Evolutionary conservation across 768 basidiomycete genomes (phyloP).

Genomic region (Candolleomyces eurysporus): DNA sequence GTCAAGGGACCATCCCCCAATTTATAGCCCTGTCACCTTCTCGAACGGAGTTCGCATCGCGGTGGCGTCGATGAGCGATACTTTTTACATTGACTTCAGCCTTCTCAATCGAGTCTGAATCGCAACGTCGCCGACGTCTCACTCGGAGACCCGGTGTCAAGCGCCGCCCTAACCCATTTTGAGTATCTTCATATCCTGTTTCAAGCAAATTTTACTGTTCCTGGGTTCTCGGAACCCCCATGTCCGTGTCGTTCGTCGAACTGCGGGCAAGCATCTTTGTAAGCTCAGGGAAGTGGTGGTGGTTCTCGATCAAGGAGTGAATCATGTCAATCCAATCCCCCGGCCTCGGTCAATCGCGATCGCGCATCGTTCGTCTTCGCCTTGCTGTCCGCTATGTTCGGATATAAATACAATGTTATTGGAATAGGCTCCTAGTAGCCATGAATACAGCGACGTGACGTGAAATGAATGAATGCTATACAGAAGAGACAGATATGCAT

Average conservation of each 20-base stretch:
- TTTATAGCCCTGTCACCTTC: no score
- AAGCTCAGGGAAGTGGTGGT: background rate
- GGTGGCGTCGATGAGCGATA: no score
- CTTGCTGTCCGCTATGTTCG: background rate
- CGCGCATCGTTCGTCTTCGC: no score
- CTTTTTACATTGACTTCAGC: no score
- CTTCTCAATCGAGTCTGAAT: no score
- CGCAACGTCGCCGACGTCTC: no score
- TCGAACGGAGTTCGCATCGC: no score
- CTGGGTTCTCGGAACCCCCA: background rate
- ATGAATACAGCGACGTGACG: background rate
- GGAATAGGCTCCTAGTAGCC: background rate
- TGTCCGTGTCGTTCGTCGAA: background rate
- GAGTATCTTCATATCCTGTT: background rate
- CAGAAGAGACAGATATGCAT: background rate
- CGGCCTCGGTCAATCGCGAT: no score
- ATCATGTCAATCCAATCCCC: no score
- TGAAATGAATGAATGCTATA: background rate
- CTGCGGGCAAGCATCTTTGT: background rate
- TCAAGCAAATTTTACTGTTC: background rate
- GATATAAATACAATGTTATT: background rate
- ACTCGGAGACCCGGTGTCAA: no score
- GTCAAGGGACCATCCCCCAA: no score
- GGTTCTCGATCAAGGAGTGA: background rate
- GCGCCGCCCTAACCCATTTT: background rate